phyloP scores from a whole-genome alignment of 345 rosid genomes.

The Triadica sebifera region DNA sequence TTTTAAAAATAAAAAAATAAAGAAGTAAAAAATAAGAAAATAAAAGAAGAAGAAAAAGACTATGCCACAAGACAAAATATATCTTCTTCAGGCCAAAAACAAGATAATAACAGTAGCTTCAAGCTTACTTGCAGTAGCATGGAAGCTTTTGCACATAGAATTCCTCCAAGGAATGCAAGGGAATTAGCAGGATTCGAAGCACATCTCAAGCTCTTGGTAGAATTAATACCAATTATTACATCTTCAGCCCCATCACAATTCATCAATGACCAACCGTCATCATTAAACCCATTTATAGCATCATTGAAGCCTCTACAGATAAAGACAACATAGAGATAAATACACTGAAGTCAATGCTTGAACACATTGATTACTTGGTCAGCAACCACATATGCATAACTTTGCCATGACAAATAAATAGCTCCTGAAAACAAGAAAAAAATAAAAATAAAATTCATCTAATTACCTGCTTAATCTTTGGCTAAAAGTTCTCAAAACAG shows the following conservation, averaged over 20 bases:
- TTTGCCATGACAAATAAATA: neutral
- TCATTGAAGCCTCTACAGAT: constrained; percentile 81
- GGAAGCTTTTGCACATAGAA: constrained; percentile 99
- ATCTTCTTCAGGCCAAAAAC: too few species aligned
- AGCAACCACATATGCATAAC: neutral
- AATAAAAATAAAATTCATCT: neutral
- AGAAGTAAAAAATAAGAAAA: neutral
- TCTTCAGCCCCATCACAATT: constrained; percentile 89
- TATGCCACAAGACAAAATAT: too few species aligned
- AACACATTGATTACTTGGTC: neutral
- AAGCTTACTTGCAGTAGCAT: constrained; percentile 84
- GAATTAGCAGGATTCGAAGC: constrained; percentile 50
- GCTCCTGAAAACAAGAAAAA: neutral
- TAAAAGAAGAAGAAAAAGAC: too few species aligned
- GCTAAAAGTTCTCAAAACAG: constrained; percentile 90
- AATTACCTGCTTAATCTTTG: constrained; percentile 92
- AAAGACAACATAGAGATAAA: constrained; percentile 5
- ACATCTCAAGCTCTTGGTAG: constrained; percentile 58
- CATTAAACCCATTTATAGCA: constrained; percentile 89
- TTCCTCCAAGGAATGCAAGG: constrained; percentile 74
- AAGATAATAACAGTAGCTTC: neutral
- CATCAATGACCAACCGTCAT: constrained; percentile 91
- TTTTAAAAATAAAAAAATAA: neutral
- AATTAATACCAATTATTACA: constrained; percentile 76
- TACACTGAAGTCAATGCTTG: neutral